A percentile compares a stretch with the other conserved stretches of the same genome.
phyloP scores from a whole-genome alignment of 202 grass and related monocot genomes.

The Setaria viridis region DNA sequence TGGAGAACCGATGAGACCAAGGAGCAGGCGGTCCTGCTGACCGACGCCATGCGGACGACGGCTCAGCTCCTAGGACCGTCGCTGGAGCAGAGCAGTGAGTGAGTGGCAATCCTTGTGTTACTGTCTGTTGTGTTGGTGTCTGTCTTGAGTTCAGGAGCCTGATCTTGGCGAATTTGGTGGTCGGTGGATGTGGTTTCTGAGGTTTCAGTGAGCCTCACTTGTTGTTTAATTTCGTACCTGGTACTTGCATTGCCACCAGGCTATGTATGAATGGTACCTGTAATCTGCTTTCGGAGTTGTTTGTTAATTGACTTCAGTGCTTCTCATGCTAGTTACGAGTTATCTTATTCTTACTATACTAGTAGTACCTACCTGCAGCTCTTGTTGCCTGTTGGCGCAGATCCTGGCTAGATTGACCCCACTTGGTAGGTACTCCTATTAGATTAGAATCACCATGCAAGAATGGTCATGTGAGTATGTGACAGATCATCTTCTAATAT shows the following conservation, averaged over 20 bases:
- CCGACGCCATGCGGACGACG: background rate
- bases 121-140: background rate
- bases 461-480: background rate
- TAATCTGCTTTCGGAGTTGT: background rate
- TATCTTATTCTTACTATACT: background rate
- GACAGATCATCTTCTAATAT: background rate
- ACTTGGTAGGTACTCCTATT: constrained; percentile 42
- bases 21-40: constrained; percentile 47
- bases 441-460: background rate
- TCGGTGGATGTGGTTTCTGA: background rate
- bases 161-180: background rate
- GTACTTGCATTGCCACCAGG: background rate
- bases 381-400: background rate
- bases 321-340: background rate
- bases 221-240: background rate
- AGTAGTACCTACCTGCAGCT: too few relatives aligned
- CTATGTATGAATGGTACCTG: background rate
- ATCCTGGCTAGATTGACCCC: constrained; percentile 84
- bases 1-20: constrained; percentile 48
- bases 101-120: background rate
- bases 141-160: background rate
- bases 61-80: too few relatives aligned
- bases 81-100: background rate
- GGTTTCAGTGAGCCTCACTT: background rate
- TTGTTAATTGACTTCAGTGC: background rate